Conservation (phyloP, 73 alveolate genomes). For the Paramecium biaurelia region DNA sequence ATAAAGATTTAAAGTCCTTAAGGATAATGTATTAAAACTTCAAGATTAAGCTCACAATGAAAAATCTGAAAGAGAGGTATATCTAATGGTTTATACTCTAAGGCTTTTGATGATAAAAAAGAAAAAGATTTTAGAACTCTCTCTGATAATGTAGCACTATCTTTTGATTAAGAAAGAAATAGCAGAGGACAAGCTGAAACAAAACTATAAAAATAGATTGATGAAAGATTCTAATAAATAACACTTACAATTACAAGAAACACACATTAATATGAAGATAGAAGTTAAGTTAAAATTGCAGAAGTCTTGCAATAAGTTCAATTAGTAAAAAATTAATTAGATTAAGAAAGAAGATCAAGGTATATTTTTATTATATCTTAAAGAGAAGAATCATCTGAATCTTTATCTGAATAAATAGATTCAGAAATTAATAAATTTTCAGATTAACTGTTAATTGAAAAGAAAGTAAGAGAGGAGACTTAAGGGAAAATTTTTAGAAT, state of each 20-base stretch:
- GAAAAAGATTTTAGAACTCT: slow-evolving; percentile 50
- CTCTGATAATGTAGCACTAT: neutral
- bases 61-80: slow-evolving; percentile 46
- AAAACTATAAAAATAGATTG: neutral
- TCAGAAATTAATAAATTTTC: slow-evolving; percentile 37
- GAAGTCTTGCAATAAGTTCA: slow-evolving; percentile 21
- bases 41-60: slow-evolving; percentile 13
- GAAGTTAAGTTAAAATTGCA: slow-evolving; percentile 54
- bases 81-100: neutral
- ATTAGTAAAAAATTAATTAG: slow-evolving; percentile 35
- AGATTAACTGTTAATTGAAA: slow-evolving; percentile 36
- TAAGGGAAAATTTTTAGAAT: slow-evolving; percentile 51
- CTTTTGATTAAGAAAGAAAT: slow-evolving; percentile 36
- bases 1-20: slow-evolving; percentile 34
- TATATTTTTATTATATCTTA: neutral
- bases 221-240: slow-evolving; percentile 3
- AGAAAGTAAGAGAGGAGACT: slow-evolving; percentile 47
- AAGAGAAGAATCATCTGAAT: slow-evolving; percentile 43
- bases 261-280: slow-evolving; percentile 41
- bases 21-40: slow-evolving; percentile 10
- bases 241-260: slow-evolving; percentile 20
- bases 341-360: slow-evolving; percentile 50
- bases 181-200: neutral
- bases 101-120: slow-evolving; percentile 49
- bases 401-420: slow-evolving; percentile 19